These are phyloP conservation scores for Pseudogymnoascus destructans DNA, from an alignment of 2,329 filamentous ascomycete genomes.

Conservation along the genomic window DNA sequence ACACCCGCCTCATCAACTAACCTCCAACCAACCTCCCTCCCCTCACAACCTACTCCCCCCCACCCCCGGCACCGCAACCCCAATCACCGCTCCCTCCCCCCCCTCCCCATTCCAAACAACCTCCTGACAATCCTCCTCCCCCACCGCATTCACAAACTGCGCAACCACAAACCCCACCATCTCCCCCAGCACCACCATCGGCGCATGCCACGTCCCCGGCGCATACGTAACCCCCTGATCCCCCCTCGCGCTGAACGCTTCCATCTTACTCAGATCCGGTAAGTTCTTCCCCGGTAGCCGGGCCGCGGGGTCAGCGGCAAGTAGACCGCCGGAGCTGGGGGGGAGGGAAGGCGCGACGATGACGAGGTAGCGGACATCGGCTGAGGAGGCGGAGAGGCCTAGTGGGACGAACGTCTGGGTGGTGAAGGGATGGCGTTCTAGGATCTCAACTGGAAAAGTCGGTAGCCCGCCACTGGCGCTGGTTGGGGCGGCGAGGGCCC, in stretches of 20 bases:
- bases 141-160: constrained; percentile 77
- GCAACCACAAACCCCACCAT: constrained; percentile 77
- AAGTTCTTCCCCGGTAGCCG: constrained; percentile 28
- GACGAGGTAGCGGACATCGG: constrained; percentile 53
- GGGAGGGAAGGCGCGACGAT: constrained; percentile 72
- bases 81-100: constrained; percentile 10
- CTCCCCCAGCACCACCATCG: constrained; percentile 69
- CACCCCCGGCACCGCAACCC: constrained; percentile 16
- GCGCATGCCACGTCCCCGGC: constrained; percentile 88
- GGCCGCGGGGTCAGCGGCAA: constrained; percentile 10
- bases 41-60: not conserved
- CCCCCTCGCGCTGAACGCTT: constrained; percentile 66
- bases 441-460: constrained; percentile 44
- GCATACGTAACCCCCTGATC: constrained; percentile 84
- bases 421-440: constrained; percentile 89
- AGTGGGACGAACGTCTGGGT: constrained; percentile 87
- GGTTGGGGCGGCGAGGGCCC: constrained; percentile 34
- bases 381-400: constrained; percentile 36
- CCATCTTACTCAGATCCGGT: constrained; percentile 58
- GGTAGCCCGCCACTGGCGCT: constrained; percentile 11
- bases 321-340: constrained; percentile 29
- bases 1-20: not conserved
- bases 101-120: constrained; percentile 29
- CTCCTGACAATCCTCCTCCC: constrained; percentile 79
- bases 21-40: not conserved